Evolutionary conservation across 768 basidiomycete genomes (phyloP).

Genomic region (Mycena crocata): DNA sequence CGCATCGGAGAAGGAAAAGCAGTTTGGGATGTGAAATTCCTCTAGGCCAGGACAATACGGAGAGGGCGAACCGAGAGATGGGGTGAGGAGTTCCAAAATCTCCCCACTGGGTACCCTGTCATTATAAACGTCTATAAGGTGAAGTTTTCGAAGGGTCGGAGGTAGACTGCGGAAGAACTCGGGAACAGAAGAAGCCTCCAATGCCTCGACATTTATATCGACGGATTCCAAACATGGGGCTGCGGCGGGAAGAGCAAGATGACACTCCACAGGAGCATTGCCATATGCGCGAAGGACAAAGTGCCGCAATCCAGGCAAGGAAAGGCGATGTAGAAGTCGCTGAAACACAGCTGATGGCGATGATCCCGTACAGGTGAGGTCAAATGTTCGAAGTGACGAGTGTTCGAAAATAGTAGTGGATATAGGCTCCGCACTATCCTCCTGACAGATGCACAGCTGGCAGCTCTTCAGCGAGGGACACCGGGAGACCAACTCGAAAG

Average conservation of each 20-base stretch:
- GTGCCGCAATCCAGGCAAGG: neutral
- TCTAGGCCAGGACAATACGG: neutral
- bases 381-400: neutral
- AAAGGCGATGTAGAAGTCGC: neutral
- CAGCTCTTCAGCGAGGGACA: constrained; percentile 5
- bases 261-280: neutral
- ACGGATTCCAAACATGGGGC: constrained; percentile 7
- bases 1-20: constrained; percentile 1
- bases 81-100: neutral
- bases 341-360: neutral
- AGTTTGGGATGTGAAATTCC: neutral
- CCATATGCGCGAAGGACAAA: neutral
- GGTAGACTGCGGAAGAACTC: neutral
- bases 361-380: neutral
- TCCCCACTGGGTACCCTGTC: no score
- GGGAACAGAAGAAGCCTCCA: neutral
- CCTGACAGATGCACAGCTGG: neutral
- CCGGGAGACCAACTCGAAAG: neutral
- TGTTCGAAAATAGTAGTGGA: neutral
- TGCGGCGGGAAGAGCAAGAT: neutral
- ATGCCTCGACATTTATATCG: neutral
- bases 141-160: neutral
- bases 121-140: neutral
- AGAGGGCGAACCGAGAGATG: neutral
- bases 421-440: neutral